These are phyloP conservation scores for Discostella stelligera DNA, from an alignment of 352 stramenopile genomes.

Conservation along the genomic window DNA sequence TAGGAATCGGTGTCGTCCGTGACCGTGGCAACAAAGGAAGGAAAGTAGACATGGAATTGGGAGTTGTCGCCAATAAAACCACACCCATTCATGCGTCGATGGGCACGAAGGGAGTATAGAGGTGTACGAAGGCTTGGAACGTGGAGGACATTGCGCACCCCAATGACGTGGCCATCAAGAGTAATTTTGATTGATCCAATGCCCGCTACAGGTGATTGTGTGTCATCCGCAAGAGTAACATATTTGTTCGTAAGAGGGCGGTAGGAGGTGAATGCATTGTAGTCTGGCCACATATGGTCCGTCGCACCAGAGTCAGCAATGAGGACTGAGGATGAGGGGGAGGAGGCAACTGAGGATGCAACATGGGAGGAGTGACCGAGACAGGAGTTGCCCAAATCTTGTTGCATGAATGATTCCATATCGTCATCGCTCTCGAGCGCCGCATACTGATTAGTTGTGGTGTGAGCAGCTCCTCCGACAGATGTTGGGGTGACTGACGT, in stretches of 20 bases:
- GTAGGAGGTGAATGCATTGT: slow-evolving; percentile 25
- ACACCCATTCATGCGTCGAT: slow-evolving; percentile 18
- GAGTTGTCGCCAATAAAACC: not conserved
- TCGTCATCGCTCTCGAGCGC: too few species aligned
- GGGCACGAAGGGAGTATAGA: slow-evolving; percentile 14
- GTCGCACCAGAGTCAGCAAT: slow-evolving; percentile 18
- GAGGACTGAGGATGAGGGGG: too few species aligned
- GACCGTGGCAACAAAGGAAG: slow-evolving; percentile 6
- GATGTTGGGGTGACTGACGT: too few species aligned
- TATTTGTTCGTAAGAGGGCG: not conserved
- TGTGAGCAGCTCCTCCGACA: too few species aligned
- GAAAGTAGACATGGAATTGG: slow-evolving; percentile 18
- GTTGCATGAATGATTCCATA: too few species aligned
- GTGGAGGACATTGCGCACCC: slow-evolving; percentile 29
- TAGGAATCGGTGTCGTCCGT: slow-evolving; percentile 10
- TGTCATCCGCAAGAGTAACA: slow-evolving; percentile 13
- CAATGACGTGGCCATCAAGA: slow-evolving; percentile 20
- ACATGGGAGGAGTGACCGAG: too few species aligned
- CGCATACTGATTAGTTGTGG: too few species aligned
- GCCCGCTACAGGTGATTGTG: slow-evolving; percentile 7
- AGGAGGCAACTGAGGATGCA: too few species aligned
- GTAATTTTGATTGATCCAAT: slow-evolving; percentile 11
- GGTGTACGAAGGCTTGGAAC: slow-evolving; percentile 20
- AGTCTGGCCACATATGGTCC: slow-evolving; percentile 14
- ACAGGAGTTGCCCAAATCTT: too few species aligned